Evolutionary conservation across 306 rosid species (phyloP).

Genomic region (Leucaena leucocephala): DNA sequence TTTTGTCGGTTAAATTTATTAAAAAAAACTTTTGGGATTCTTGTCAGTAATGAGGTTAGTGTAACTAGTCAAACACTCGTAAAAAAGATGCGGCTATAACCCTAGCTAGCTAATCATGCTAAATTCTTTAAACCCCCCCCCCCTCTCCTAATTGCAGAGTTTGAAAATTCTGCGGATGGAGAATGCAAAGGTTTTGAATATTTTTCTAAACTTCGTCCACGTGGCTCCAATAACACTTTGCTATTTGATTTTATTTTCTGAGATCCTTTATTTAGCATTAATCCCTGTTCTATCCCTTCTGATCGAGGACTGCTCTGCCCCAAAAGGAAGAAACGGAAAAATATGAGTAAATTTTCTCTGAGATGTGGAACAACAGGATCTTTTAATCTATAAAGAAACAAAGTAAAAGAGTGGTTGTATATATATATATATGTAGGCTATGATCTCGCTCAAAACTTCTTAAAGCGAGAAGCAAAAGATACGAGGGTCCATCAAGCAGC

Average conservation of each 20-base stretch:
- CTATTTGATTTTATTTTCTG: background rate
- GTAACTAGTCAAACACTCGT: conserved; percentile 37
- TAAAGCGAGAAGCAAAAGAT: conserved; percentile 35
- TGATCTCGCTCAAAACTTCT: conserved; percentile 23
- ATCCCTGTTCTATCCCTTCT: background rate
- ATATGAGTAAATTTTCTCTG: conserved; percentile 8
- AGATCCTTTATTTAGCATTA: background rate
- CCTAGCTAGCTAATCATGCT: background rate
- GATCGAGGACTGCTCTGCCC: conserved; percentile 18
- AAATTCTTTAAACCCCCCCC: conserved; percentile 7
- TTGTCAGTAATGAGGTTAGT: conserved; percentile 15
- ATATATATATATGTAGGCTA: background rate
- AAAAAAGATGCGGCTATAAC: conserved; percentile 34
- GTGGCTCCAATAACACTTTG: background rate
- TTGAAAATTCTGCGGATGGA: conserved; percentile 14
- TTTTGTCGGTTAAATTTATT: background rate
- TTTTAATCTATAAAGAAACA: conserved; percentile 31
- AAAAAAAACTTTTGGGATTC: background rate
- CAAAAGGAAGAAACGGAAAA: conserved; percentile 2
- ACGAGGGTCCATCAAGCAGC: conserved; percentile 28
- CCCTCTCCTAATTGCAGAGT: background rate
- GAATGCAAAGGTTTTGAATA: conserved; percentile 31
- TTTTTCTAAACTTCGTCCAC: background rate
- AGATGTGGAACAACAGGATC: conserved; percentile 25
- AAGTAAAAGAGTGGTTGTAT: conserved; percentile 7